Evolutionary conservation across 192 early-diverging fungal species (phyloP).

Genomic region (Coemansia asiatica): DNA sequence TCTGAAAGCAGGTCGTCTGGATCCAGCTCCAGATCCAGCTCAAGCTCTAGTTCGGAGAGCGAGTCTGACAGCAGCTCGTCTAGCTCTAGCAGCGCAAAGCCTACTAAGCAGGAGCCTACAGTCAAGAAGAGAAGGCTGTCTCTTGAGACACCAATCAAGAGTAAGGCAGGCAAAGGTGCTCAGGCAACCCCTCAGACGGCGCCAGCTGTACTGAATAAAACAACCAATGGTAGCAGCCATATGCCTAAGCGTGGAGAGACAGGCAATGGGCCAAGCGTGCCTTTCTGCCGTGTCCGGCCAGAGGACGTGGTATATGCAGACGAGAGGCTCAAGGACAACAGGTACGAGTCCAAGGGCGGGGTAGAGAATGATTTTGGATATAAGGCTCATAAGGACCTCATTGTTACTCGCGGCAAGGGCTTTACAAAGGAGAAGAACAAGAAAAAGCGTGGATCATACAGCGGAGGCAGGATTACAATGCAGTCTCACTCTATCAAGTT

Average conservation of each 20-base stretch:
- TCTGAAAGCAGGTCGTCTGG: background rate
- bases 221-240: background rate
- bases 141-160: conserved; percentile 19
- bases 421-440: conserved; percentile 97
- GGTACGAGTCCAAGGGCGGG: conserved; percentile 70
- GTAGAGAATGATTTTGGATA: conserved; percentile 76
- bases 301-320: conserved; percentile 80
- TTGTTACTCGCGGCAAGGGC: conserved; percentile 84
- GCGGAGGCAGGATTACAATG: conserved; percentile 86
- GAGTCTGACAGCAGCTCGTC: conserved; percentile 17
- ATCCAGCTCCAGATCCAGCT: background rate
- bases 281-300: conserved; percentile 81
- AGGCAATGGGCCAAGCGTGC: conserved; percentile 52
- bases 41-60: too few species aligned
- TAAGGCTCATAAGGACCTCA: conserved; percentile 91
- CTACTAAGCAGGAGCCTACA: conserved; percentile 2
- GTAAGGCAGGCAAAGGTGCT: background rate
- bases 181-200: conserved; percentile 10
- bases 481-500: conserved; percentile 91
- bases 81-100: background rate
- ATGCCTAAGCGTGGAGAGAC: conserved; percentile 18
- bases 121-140: conserved; percentile 54
- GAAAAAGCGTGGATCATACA: conserved; percentile 95
- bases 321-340: conserved; percentile 83
- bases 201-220: background rate